These are phyloP conservation scores for Xylaria venustula DNA, from an alignment of 495 filamentous ascomycete genomes.

Conservation along the genomic window DNA sequence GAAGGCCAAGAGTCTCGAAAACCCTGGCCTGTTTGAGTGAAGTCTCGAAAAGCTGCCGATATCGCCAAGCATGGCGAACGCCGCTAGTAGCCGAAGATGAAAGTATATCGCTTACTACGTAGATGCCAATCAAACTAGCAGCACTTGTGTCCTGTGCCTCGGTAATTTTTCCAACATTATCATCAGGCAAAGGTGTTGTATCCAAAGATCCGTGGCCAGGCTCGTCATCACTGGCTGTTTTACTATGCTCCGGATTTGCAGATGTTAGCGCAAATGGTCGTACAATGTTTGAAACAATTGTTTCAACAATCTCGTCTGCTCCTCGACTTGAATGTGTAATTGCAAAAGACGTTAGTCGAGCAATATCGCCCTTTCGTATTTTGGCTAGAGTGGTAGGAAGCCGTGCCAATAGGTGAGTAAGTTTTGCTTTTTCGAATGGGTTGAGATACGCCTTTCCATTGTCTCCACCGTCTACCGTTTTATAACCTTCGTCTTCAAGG, in stretches of 20 bases:
- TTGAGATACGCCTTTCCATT: slow-evolving; percentile 75
- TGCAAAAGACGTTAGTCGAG: slow-evolving; percentile 82
- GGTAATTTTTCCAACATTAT: slow-evolving; percentile 24
- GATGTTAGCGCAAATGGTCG: slow-evolving; percentile 67
- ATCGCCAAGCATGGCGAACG: slow-evolving; percentile 87
- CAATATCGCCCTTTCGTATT: slow-evolving; percentile 82
- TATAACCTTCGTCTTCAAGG: slow-evolving; percentile 69
- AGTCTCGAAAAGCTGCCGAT: slow-evolving; percentile 79
- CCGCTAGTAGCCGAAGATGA: slow-evolving; percentile 80
- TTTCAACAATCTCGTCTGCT: slow-evolving; percentile 84
- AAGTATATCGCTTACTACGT: slow-evolving; percentile 84
- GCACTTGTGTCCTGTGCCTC: slow-evolving; percentile 61
- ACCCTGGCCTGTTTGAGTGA: slow-evolving; percentile 66
- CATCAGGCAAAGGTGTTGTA: slow-evolving; percentile 38
- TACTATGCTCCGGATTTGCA: slow-evolving; percentile 47
- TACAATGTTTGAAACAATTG: slow-evolving; percentile 79
- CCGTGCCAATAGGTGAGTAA: slow-evolving; percentile 75
- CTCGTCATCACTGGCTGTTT: slow-evolving; percentile 42
- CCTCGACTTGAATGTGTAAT: slow-evolving; percentile 76
- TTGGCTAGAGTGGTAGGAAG: slow-evolving; percentile 73
- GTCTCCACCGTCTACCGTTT: slow-evolving; percentile 51
- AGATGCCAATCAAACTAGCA: slow-evolving; percentile 78
- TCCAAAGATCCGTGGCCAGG: slow-evolving; percentile 29
- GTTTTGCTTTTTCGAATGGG: slow-evolving; percentile 78
- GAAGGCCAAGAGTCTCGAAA: slow-evolving; percentile 77